Evolutionary conservation across 2,329 filamentous ascomycete genomes (phyloP), one percentile per base, ranked within the genome.

Genomic region (Chaetomium strumarium): DNA sequence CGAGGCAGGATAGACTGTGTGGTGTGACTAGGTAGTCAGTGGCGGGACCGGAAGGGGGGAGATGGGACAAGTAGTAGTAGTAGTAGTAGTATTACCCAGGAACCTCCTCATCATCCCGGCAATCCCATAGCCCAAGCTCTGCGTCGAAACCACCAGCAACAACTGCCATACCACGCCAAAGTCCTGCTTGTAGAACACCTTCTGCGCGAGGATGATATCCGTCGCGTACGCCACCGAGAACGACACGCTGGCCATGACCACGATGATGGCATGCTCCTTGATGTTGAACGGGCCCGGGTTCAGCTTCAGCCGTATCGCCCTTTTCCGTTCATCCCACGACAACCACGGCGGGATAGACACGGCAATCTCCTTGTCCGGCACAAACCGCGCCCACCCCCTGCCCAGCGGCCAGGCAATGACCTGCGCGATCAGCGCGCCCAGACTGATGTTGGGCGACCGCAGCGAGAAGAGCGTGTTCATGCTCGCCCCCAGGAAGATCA

Each of bases 191-290:
- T 90, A 90, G 61, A 88, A 89, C 14, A 84, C 76, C 16, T 81
- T 70, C 67, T 88, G 85, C 0, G 85, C 85, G 2, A 88, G 72
- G 41, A 90, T 78, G 30, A 88, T 84, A 59, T 90, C 86, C 1
- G 85, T 89, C 1, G 85, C 84, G 60, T 90, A 90, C 3, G 85
- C 83, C 6, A 77, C 81, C 46, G 72, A 83, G 58, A 88, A 86
- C 5, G 84, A 83, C 6, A 87, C 83, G 63, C 85, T 81, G 14
- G 86, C 84, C 81, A 85, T 85, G 58, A 85, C 79, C 16, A 83
- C 79, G 52, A 87, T 85, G 55, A 87, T 77, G 39, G 80, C 70
- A 63, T 86, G 84, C 63, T 87, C 84, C 66, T 87, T 87, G 64
- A 84, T 75, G 62, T 85, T 87, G 68, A 87, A 87, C 1, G 83